Evolutionary conservation across 1,284 basidiomycete genomes (phyloP), one percentile per base, ranked within the genome.

Genomic region (Ustilago curta): DNA sequence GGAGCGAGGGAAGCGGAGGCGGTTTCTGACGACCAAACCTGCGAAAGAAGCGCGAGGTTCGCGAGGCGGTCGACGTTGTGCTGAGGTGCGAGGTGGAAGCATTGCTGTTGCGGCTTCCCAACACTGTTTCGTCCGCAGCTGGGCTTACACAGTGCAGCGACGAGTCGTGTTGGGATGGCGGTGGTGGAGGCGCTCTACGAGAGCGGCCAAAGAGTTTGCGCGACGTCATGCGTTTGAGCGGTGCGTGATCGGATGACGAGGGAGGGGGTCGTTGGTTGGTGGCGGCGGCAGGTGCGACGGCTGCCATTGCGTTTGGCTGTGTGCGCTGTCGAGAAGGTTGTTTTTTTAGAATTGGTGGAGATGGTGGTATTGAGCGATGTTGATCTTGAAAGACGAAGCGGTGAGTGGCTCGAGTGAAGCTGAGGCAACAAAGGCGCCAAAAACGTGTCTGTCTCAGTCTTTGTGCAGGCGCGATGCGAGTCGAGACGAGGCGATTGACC

Each of bases 201-300:
- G 65, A 58, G 35, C 70, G 64, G 19, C 60, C 43, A 27, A 73
- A 73, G 31, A 73, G 58, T 21, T 65, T 73, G 49, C 61, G 70
- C 0, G 59, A 58, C 1, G 69, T 45, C 59, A 65, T 63, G 37
- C 44, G 32, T 25, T 42, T n/a, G n/a, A 27, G 18, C 19, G 42
- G 11, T 43, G 37, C n/a, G 14, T 42, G n/a, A 18, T 48, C 49
- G 2, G 56, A 29, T 8, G 54, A 11, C 16, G 59, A 21, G 6
- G 19, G 23, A 14, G 39, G 35, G 3, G 14, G 37, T 8, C 25
- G 52, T n/a, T 55, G 27, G 25, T 12, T 21, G n/a, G 37, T 11
- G 0, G 59, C 25, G 4, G 23, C 23, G 18, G 59, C 14, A 3
- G 49, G 35, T 18, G 67, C 60, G 16, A 70, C 60, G n/a, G 67